Conservation (phyloP, 345 rosid species). For the Noccaea bulbosa region DNA sequence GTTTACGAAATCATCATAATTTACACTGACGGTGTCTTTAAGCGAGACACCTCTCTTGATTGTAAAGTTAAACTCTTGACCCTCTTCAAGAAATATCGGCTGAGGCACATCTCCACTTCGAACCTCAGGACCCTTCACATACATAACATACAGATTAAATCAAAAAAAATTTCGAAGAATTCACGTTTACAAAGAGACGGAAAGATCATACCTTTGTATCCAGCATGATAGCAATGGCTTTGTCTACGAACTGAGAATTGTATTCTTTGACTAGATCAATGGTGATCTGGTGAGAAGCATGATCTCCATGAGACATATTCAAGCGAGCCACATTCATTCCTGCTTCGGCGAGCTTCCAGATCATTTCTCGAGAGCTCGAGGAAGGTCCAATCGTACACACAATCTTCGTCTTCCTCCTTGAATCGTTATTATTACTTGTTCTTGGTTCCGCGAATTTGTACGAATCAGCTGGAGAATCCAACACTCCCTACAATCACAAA, state of each 20-base stretch:
- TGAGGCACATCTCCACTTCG: constrained; percentile 96
- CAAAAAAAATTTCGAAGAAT: background rate
- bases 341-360: constrained; percentile 91
- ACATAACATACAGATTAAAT: constrained; percentile 12
- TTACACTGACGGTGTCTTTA: constrained; percentile 84
- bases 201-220: constrained; percentile 79
- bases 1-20: constrained; percentile 87
- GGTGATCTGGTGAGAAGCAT: constrained; percentile 83
- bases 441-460: constrained; percentile 44
- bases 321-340: constrained; percentile 98
- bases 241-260: constrained; percentile 80
- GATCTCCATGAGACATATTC: constrained; percentile 98
- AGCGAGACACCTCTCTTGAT: constrained; percentile 79
- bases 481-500: constrained; percentile 48
- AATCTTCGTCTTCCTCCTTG: constrained; percentile 80
- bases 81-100: constrained; percentile 74
- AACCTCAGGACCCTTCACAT: constrained; percentile 93
- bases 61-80: constrained; percentile 90
- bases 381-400: constrained; percentile 97
- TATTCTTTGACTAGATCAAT: constrained; percentile 90
- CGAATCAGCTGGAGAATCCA: constrained; percentile 44
- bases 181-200: background rate
- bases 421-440: constrained; percentile 41
- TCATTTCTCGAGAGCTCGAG: constrained; percentile 91
- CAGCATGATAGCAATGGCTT: constrained; percentile 84